Evolutionary conservation across 129 eudicot species (phyloP).

Genomic region (Sambucus nigra): DNA sequence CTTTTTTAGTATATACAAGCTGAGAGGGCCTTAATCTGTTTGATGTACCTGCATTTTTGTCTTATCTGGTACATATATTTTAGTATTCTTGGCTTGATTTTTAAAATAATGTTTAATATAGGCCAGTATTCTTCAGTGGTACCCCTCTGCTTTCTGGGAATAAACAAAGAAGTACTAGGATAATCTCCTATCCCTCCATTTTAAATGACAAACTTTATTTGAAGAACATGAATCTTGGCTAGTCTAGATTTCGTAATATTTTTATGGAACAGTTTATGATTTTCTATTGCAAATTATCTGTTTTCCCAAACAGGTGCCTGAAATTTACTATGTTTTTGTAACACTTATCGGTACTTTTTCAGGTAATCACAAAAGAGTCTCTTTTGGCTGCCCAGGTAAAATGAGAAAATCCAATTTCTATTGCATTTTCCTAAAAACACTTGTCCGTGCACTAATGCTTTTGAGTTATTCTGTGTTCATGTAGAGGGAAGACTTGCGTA

Average conservation of each 20-base stretch:
- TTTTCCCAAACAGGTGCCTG: no score
- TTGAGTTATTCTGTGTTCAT: background rate
- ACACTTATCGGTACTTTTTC: slow-evolving; percentile 1
- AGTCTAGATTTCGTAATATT: background rate
- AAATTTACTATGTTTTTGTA: no score
- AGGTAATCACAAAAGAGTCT: slow-evolving; percentile 57
- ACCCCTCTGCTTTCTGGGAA: background rate
- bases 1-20: no score
- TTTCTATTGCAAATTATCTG: no score
- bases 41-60: background rate
- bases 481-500: slow-evolving; percentile 82
- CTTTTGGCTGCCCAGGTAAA: slow-evolving; percentile 54
- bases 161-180: background rate
- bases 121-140: background rate
- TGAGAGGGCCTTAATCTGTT: background rate
- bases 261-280: background rate
- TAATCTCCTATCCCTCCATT: background rate
- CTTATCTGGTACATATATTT: background rate
- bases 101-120: background rate
- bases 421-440: background rate
- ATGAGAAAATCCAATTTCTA: background rate
- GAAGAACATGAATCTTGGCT: background rate
- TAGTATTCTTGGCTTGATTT: background rate
- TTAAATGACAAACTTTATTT: background rate
- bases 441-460: background rate